These are phyloP conservation scores for cucumber (Cucumis sativus) DNA, from an alignment of 306 rosid genomes.

Conservation along the genomic window DNA sequence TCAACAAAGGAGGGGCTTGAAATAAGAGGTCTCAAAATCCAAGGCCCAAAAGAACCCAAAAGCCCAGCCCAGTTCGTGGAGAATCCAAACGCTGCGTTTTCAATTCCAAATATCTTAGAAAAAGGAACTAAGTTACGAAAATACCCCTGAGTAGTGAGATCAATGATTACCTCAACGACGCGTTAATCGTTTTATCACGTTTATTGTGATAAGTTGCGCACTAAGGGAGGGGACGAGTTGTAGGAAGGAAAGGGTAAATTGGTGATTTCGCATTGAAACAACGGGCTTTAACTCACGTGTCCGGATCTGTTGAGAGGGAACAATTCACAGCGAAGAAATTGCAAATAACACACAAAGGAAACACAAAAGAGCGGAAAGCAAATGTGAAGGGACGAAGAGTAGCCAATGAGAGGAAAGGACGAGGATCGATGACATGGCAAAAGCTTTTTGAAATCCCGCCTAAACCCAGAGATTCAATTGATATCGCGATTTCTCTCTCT, in stretches of 20 bases:
- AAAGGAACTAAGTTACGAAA: neutral
- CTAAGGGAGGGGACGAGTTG: neutral
- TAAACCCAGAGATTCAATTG: constrained; percentile 55
- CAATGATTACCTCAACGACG: neutral
- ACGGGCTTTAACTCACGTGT: constrained; percentile 10
- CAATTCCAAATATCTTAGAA: neutral
- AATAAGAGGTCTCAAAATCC: neutral
- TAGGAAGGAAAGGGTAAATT: neutral
- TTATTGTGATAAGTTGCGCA: constrained; percentile 4
- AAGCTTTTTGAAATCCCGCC: constrained; percentile 71
- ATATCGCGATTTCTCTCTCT: constrained; percentile 19
- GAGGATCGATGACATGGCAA: constrained; percentile 55
- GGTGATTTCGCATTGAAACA: neutral
- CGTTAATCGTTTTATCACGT: constrained; percentile 14
- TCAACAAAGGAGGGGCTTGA: neutral
- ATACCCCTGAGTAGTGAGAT: neutral
- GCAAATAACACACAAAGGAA: constrained; percentile 44
- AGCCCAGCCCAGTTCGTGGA: neutral
- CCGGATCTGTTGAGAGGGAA: constrained; percentile 4
- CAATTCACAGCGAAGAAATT: constrained; percentile 1
- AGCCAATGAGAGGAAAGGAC: constrained; percentile 2
- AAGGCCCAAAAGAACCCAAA: neutral
- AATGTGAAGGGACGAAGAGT: neutral
- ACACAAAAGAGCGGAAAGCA: constrained; percentile 22
- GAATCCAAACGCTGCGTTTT: neutral